These are phyloP conservation scores for Pseudopithomyces maydicus DNA, from an alignment of 2,329 filamentous ascomycete genomes.

Conservation along the genomic window DNA sequence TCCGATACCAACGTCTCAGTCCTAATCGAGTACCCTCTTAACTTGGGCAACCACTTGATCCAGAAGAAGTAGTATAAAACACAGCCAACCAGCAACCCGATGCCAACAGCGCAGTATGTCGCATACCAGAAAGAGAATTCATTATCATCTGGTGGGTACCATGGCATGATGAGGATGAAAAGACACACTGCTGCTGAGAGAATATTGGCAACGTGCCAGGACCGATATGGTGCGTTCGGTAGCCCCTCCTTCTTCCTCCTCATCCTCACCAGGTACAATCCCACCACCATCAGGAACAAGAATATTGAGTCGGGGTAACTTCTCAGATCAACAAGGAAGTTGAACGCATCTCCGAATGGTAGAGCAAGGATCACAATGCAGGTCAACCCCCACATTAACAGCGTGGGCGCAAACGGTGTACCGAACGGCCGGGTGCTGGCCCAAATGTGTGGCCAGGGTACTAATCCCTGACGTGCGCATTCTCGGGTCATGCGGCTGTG, in stretches of 20 bases:
- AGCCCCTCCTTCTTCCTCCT: constrained; percentile 31
- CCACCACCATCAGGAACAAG: constrained; percentile 30
- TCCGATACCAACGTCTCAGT: constrained; percentile 31
- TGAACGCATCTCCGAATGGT: constrained; percentile 68
- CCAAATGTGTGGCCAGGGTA: constrained; percentile 57
- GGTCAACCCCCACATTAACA: constrained; percentile 38
- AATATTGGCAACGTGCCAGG: constrained; percentile 31
- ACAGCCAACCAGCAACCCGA: constrained; percentile 47
- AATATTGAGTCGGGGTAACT: constrained; percentile 34
- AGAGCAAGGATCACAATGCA: constrained; percentile 45
- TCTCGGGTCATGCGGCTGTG: constrained; percentile 35
- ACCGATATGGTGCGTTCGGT: constrained; percentile 24
- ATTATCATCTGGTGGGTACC: constrained; percentile 68
- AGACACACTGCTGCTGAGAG: constrained; percentile 30
- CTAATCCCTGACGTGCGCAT: constrained; percentile 32
- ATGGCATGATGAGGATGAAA: constrained; percentile 68
- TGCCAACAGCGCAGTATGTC: constrained; percentile 68
- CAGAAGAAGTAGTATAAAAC: constrained; percentile 33
- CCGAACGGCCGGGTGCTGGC: constrained; percentile 67
- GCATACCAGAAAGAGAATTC: constrained; percentile 77
- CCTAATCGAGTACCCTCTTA: constrained; percentile 29
- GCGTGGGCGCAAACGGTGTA: constrained; percentile 65
- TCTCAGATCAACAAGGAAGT: constrained; percentile 58
- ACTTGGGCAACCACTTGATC: constrained; percentile 31
- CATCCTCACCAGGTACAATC: constrained; percentile 31